Evolutionary conservation across 2,329 filamentous ascomycete genomes (phyloP).

Genomic region (Drechslerella coelobrocha): DNA sequence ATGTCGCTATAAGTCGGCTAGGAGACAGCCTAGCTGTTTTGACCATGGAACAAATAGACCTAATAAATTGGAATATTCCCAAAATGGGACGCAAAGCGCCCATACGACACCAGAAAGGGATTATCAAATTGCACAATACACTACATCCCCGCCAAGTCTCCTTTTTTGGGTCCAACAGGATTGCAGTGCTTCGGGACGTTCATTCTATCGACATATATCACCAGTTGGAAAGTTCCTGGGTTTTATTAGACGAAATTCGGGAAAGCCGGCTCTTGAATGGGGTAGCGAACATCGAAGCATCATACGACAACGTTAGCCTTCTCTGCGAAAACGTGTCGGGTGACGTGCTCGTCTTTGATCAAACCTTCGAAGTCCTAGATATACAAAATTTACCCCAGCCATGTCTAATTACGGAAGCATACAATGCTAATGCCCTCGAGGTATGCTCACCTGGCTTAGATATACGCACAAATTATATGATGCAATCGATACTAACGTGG

Average conservation of each 20-base stretch:
- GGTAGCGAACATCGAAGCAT: slow-evolving; percentile 19
- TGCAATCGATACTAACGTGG: not conserved
- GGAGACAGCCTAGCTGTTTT: slow-evolving; percentile 75
- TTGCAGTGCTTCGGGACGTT: slow-evolving; percentile 41
- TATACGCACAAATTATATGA: not conserved
- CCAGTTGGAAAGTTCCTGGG: slow-evolving; percentile 8
- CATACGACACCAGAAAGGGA: slow-evolving; percentile 23
- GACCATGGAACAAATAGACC: slow-evolving; percentile 69
- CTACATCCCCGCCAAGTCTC: slow-evolving; percentile 55
- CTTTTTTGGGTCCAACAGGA: slow-evolving; percentile 54
- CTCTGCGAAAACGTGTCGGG: slow-evolving; percentile 28
- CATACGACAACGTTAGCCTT: slow-evolving; percentile 14
- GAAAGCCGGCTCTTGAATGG: slow-evolving; percentile 16
- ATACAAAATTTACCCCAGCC: slow-evolving; percentile 5
- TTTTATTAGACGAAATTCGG: slow-evolving; percentile 1
- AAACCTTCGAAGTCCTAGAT: slow-evolving; percentile 1
- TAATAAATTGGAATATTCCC: slow-evolving; percentile 70
- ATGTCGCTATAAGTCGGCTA: slow-evolving; percentile 74
- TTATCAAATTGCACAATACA: slow-evolving; percentile 49
- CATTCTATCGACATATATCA: slow-evolving; percentile 30
- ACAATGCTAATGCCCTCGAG: slow-evolving; percentile 13
- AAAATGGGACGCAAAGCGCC: slow-evolving; percentile 16
- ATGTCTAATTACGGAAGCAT: slow-evolving; percentile 14
- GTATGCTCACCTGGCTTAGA: slow-evolving; percentile 10
- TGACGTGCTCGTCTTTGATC: slow-evolving; percentile 19